Evolutionary conservation across 139 green algal genomes (phyloP), one percentile per base, ranked within the genome.

Genomic region (Tetraselmis striata): DNA sequence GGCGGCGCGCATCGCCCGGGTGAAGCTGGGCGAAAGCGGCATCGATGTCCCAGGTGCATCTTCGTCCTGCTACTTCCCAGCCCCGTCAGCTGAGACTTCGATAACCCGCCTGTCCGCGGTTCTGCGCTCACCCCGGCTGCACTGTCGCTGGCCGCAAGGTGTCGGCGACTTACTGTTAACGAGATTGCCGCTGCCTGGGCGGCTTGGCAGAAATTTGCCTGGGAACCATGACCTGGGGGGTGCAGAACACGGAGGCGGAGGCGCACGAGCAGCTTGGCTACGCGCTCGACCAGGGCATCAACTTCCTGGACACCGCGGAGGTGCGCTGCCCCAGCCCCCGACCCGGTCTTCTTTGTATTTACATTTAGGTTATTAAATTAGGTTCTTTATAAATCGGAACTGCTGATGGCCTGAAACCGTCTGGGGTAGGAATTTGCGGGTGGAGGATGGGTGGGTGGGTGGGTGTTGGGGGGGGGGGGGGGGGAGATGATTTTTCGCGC

Each of bases 211-310:
- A 85, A 24, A 87, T 83, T 77, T 89, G 87, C 78, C 84, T 95
- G 67, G 93, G 94, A n/a, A 96, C 92, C 0, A 98, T 98, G 94
- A 98, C 95, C 5, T 98, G 89, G 86, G 95, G 95, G 1, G 29
- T 77, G 32, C 93, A 96, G 79, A 96, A 95, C 77, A 91, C 88
- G 23, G 87, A 93, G 75, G 77, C 76, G 18, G 88, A 94, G 78
- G 90, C 90, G 23, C 89, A 93, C 79, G 75, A 85, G 82, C 89
- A 94, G 88, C 85, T 93, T 11, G 82, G 74, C 23, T 90, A 87
- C 77, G 86, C 88, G 1, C 59, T 76, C 26, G 84, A 86, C 79
- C 76, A 78, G 81, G 93, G 91, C 5, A 77, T 98, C 30, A 98
- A 98, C 87, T 97, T 98, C 81, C 81, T 98, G 28, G 95, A 98